Evolutionary conservation across 805 yeast species (phyloP), one percentile per base, ranked within the genome.

Genomic region (Pichia eremophila): DNA sequence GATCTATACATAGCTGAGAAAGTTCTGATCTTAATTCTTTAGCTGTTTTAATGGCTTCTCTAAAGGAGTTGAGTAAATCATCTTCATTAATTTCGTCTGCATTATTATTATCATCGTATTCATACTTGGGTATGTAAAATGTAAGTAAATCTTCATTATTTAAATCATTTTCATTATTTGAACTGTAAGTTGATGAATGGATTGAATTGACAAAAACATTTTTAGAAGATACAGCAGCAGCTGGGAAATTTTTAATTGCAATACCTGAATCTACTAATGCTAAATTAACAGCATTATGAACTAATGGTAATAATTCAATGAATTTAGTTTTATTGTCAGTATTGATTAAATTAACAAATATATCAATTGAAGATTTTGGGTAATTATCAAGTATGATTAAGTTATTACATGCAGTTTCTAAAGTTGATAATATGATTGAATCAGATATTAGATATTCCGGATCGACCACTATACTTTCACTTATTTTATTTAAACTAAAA

Each of bases 291-390:
- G 80, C 74, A 53, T 80, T 81, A n/a, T 78, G 71, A 3, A 81
- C 60, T 32, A 67, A 64, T 38, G 75, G 68, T 29, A 73, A 64
- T 29, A 74, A 61, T 38, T 59, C 62, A 36, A 64, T 64, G 40
- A 64, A 61, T 45, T 62, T 62, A 46, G 63, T 63, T 19, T 51
- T 41, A 17, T 59, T 51, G 38, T 70, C 70, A 4, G 69, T 59
- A n/a, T 82, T 71, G 29, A 90, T 72, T 8, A 91, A 68, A 38
- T 83, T 77, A 7, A 93, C 69, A 52, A 81, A 83, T 15, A 91
- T 74, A 58, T 83, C 93, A 48, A 91, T 86, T 18, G 90, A 80
- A 3, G 96, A 85, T 64, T 91, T 91, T 5, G 98, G 97, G 62
- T 93, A 93, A 51, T 81, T 80, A 14, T 77, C 77, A 34, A 87